Percentiles rank a stretch among this genome's conserved stretches.
These are phyloP conservation scores for Mortierella sp. DNA, from an alignment of 371 early-diverging fungal genomes.

Conservation along the genomic window DNA sequence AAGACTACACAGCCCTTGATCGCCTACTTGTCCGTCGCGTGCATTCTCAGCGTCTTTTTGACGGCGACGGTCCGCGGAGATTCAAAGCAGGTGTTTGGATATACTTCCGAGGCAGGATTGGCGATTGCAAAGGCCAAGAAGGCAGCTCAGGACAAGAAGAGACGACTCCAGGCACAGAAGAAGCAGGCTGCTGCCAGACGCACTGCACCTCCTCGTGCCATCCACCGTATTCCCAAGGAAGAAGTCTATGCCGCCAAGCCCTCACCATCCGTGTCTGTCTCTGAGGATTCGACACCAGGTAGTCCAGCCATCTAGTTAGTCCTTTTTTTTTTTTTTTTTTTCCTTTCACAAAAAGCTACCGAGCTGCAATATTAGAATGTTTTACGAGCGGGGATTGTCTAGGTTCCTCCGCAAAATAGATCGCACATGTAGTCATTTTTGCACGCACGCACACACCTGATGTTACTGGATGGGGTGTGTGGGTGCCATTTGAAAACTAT, in stretches of 20 bases:
- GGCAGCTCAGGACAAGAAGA: constrained; percentile 41
- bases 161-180: constrained; percentile 10
- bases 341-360: neutral
- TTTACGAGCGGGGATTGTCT: neutral
- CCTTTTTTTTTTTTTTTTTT: neutral
- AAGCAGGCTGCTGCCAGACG: constrained; percentile 15
- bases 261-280: neutral
- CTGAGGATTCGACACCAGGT: constrained; percentile 5
- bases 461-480: neutral
- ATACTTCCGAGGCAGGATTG: constrained; percentile 74
- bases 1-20: constrained; percentile 95
- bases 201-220: constrained; percentile 1
- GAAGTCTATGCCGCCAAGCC: constrained; percentile 19
- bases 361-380: neutral
- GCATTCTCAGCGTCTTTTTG: constrained; percentile 86
- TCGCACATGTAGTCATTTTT: neutral
- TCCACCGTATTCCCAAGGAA: constrained; percentile 23
- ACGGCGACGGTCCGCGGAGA: constrained; percentile 87
- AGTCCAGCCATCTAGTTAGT: neutral
- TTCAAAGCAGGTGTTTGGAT: constrained; percentile 80
- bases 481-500: neutral
- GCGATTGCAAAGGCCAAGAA: constrained; percentile 61
- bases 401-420: neutral
- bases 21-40: constrained; percentile 94
- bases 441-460: neutral